Percentiles rank a stretch among this genome's conserved stretches.
phyloP scores from a whole-genome alignment of 176 grass and related monocot species.

The Pharus latifolius region DNA sequence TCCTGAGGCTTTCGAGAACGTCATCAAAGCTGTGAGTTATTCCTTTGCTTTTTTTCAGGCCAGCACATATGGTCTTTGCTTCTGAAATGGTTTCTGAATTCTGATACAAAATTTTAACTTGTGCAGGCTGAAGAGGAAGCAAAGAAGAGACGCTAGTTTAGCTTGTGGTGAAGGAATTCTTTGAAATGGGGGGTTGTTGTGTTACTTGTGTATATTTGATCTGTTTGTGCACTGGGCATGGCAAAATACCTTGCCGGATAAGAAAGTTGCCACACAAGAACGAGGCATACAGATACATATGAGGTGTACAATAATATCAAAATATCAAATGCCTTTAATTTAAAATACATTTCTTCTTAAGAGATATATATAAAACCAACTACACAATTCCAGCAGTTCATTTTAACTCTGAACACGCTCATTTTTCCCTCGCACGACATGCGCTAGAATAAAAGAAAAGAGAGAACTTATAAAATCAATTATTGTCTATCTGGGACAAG shows the following conservation, averaged over 20 bases:
- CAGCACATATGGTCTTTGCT: too few species aligned
- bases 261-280: neutral
- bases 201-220: slow-evolving; percentile 8
- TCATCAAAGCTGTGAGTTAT: slow-evolving; percentile 61
- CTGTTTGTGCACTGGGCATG: neutral
- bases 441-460: neutral
- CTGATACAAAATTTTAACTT: slow-evolving; percentile 8
- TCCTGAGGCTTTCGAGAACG: slow-evolving; percentile 59
- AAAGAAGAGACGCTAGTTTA: slow-evolving; percentile 20
- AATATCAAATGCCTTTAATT: neutral
- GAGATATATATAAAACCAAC: neutral
- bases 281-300: neutral
- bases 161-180: neutral
- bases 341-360: neutral
- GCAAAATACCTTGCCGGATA: neutral
- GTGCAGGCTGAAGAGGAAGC: slow-evolving; percentile 56
- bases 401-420: neutral
- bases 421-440: neutral
- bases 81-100: neutral
- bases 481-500: slow-evolving; percentile 17
- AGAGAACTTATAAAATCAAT: neutral
- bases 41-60: neutral
- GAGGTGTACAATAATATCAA: slow-evolving; percentile 1
- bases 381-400: neutral
- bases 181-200: neutral